These are phyloP conservation scores for Inga laurina DNA, from an alignment of 306 rosid genomes.

Conservation along the genomic window DNA sequence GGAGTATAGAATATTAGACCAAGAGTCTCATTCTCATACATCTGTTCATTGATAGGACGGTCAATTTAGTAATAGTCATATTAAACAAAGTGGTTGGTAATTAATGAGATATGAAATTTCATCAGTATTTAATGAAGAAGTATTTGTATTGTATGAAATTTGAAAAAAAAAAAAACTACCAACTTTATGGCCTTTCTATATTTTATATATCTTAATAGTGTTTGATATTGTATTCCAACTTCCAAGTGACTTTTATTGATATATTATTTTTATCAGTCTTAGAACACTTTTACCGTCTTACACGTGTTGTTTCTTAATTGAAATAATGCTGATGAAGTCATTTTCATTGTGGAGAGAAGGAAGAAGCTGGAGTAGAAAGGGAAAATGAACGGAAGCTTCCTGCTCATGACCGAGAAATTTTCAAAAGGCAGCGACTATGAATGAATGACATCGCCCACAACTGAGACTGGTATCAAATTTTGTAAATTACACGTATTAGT, in stretches of 20 bases:
- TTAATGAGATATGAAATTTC: not conserved
- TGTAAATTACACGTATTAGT: not conserved
- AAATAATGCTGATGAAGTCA: constrained; percentile 4
- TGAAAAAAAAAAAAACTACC: not conserved
- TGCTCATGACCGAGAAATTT: not conserved
- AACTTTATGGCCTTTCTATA: not conserved
- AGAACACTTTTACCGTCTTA: not conserved
- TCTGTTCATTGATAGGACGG: not conserved
- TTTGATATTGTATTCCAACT: not conserved
- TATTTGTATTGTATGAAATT: not conserved
- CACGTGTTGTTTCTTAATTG: not conserved
- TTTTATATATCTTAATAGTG: not conserved
- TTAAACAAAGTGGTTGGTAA: not conserved
- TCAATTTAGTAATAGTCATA: not conserved
- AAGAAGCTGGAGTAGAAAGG: constrained; percentile 31
- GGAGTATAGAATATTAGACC: not conserved
- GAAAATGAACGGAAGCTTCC: constrained; percentile 18
- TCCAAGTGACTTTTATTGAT: not conserved
- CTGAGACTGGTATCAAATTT: not conserved
- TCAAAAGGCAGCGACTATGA: not conserved
- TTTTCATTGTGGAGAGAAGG: constrained; percentile 30
- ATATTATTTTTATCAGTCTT: not conserved
- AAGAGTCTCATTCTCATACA: not conserved
- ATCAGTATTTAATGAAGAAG: not conserved
- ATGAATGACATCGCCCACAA: not conserved